Percentiles rank a stretch among this genome's conserved stretches.
phyloP scores from a whole-genome alignment of 805 yeast genomes.

The Monosporozyma yasuniensis region DNA sequence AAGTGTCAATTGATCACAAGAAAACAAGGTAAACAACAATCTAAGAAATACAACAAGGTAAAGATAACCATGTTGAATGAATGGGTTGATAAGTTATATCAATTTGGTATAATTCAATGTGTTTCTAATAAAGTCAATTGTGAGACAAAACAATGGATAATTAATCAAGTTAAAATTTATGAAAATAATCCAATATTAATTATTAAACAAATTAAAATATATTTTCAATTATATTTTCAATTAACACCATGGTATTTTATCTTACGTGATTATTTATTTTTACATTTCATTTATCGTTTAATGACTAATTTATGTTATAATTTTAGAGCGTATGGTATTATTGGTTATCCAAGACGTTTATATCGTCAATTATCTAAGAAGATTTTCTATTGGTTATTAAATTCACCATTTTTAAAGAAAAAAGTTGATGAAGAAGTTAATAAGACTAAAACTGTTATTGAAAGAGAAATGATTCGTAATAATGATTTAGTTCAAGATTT shows the following conservation, averaged over 20 bases:
- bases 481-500: slow-evolving; percentile 40
- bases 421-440: slow-evolving; percentile 55
- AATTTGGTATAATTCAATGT: not conserved
- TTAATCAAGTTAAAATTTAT: not conserved
- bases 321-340: slow-evolving; percentile 34
- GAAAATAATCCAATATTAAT: not conserved
- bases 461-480: slow-evolving; percentile 48
- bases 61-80: too few relatives aligned
- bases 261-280: slow-evolving; percentile 21
- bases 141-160: not conserved
- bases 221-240: slow-evolving; percentile 2
- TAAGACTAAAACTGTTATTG: slow-evolving; percentile 41
- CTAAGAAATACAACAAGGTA: too few relatives aligned
- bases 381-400: slow-evolving; percentile 29
- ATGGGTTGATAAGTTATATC: not conserved
- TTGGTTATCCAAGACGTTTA: slow-evolving; percentile 22
- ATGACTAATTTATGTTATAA: slow-evolving; percentile 7
- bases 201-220: not conserved
- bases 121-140: not conserved
- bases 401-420: slow-evolving; percentile 44
- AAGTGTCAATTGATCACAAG: too few relatives aligned
- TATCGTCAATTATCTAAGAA: slow-evolving; percentile 16
- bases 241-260: slow-evolving; percentile 9
- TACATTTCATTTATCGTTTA: slow-evolving; percentile 9
- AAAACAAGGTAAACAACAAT: too few relatives aligned